Conservation (phyloP, 345 rosid species). For the Camelina sativa region DNA sequence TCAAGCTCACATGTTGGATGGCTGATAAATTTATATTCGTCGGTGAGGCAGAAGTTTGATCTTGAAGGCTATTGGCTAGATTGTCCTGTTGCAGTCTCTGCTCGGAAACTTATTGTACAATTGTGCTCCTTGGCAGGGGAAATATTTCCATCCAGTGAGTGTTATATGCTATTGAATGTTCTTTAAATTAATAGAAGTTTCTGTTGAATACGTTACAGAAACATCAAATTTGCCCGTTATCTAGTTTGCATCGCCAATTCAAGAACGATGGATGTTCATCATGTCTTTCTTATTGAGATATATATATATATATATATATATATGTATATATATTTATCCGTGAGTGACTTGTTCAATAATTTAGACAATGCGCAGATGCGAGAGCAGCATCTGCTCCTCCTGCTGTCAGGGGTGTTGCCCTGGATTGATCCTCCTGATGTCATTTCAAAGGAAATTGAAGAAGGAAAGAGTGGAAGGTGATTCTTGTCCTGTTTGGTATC, state of each 20-base stretch:
- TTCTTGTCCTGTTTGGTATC: slow-evolving; percentile 34
- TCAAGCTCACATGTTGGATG: slow-evolving; percentile 89
- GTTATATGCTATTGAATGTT: slow-evolving; percentile 30
- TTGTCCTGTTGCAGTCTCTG: slow-evolving; percentile 92
- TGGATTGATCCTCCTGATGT: slow-evolving; percentile 94
- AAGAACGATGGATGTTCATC: slow-evolving; percentile 27
- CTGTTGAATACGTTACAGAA: slow-evolving; percentile 23
- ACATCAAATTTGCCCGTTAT: slow-evolving; percentile 15
- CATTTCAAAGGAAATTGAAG: slow-evolving; percentile 77
- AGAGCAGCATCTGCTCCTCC: slow-evolving; percentile 82
- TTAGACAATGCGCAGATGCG: slow-evolving; percentile 72
- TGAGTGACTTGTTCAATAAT: slow-evolving; percentile 50
- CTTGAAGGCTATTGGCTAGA: slow-evolving; percentile 80
- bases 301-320: slow-evolving; percentile 28
- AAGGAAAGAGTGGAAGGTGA: slow-evolving; percentile 93
- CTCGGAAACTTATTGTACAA: slow-evolving; percentile 92
- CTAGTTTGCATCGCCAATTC: slow-evolving; percentile 22
- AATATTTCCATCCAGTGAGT: slow-evolving; percentile 78
- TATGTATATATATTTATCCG: slow-evolving; percentile 31
- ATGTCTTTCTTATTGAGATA: slow-evolving; percentile 15
- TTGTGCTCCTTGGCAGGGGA: slow-evolving; percentile 87
- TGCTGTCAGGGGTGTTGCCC: slow-evolving; percentile 79
- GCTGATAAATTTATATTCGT: slow-evolving; percentile 74
- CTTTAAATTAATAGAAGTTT: slow-evolving; percentile 21
- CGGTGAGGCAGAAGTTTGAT: slow-evolving; percentile 80